phyloP scores from a whole-genome alignment of 75 land plant species.

The Sequoiadendron giganteum region DNA sequence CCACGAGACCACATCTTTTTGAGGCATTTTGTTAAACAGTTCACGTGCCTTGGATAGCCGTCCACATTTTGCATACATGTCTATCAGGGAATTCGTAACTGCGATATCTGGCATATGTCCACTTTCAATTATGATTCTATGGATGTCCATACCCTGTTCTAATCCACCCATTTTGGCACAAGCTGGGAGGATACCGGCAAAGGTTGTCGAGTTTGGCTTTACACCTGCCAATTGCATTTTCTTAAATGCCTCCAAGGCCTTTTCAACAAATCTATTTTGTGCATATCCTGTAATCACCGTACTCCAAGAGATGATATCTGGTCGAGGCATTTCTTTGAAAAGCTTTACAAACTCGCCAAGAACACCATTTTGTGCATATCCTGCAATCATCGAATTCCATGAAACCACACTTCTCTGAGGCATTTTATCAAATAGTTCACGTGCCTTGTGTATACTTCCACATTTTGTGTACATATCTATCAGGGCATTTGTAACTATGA shows the following conservation, averaged over 20 bases:
- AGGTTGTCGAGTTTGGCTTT: slow-evolving; percentile 32
- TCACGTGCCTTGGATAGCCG: slow-evolving; percentile 33
- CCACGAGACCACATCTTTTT: slow-evolving; percentile 5
- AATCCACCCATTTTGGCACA: slow-evolving; percentile 25
- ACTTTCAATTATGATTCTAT: slow-evolving; percentile 28
- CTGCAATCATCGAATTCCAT: slow-evolving; percentile 51
- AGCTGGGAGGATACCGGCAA: slow-evolving; percentile 39
- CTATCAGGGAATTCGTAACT: slow-evolving; percentile 60
- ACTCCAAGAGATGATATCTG: slow-evolving; percentile 51
- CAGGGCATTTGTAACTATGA: no score
- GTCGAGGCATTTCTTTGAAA: slow-evolving; percentile 22
- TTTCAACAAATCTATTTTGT: slow-evolving; percentile 18
- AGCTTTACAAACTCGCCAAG: slow-evolving; percentile 34
- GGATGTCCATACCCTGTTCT: slow-evolving; percentile 35
- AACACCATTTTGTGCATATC: slow-evolving; percentile 45
- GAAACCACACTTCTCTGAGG: slow-evolving; percentile 48
- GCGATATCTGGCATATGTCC: slow-evolving; percentile 30
- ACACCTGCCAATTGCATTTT: slow-evolving; percentile 30
- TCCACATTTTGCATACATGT: slow-evolving; percentile 59
- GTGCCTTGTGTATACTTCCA: slow-evolving; percentile 25
- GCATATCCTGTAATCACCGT: slow-evolving; percentile 45
- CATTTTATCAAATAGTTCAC: slow-evolving; percentile 26
- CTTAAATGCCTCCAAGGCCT: slow-evolving; percentile 37
- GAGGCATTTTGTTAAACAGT: slow-evolving; percentile 37
- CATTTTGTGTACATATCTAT: no score